Evolutionary conservation across 352 stramenopile species (phyloP).

Genomic region (Globisporangium parvum): DNA sequence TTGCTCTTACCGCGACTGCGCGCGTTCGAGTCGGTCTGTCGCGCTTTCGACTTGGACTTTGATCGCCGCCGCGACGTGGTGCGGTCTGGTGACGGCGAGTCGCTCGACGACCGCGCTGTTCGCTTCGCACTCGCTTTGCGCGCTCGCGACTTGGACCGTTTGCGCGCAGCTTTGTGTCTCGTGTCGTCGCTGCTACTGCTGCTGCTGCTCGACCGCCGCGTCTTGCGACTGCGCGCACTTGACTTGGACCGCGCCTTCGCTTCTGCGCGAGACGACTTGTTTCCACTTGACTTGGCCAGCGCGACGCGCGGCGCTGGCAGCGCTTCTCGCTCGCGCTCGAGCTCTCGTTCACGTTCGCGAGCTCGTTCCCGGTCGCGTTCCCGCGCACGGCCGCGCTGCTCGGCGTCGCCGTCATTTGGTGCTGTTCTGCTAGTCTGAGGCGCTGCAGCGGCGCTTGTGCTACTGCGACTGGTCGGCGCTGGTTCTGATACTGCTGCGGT

Average conservation of each 20-base stretch:
- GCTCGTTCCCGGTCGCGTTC: neutral
- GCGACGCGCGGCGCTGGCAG: slow-evolving; percentile 8
- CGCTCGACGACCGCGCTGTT: slow-evolving; percentile 15
- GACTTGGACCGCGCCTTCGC: slow-evolving; percentile 44
- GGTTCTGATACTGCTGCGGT: neutral
- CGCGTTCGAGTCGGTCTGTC: slow-evolving; percentile 17
- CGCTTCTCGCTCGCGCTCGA: slow-evolving; percentile 7
- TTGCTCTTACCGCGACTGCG: slow-evolving; percentile 17
- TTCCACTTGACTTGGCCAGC: slow-evolving; percentile 2
- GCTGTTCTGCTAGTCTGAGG: neutral
- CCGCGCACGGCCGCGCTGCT: neutral
- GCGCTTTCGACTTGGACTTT: slow-evolving; percentile 6
- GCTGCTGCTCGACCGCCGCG: slow-evolving; percentile 3
- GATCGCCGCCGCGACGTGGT: slow-evolving; percentile 1
- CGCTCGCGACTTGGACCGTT: slow-evolving; percentile 5
- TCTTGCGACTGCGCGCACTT: slow-evolving; percentile 11
- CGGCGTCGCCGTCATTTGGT: neutral
- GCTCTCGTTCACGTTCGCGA: slow-evolving; percentile 1
- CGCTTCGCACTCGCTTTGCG: slow-evolving; percentile 17
- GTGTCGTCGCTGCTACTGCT: neutral
- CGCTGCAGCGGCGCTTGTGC: neutral
- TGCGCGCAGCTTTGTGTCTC: neutral
- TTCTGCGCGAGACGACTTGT: slow-evolving; percentile 2
- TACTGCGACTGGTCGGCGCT: slow-evolving; percentile 1
- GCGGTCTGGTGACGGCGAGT: neutral